These are phyloP conservation scores for Inga laurina DNA, from an alignment of 306 rosid species.

Conservation along the genomic window DNA sequence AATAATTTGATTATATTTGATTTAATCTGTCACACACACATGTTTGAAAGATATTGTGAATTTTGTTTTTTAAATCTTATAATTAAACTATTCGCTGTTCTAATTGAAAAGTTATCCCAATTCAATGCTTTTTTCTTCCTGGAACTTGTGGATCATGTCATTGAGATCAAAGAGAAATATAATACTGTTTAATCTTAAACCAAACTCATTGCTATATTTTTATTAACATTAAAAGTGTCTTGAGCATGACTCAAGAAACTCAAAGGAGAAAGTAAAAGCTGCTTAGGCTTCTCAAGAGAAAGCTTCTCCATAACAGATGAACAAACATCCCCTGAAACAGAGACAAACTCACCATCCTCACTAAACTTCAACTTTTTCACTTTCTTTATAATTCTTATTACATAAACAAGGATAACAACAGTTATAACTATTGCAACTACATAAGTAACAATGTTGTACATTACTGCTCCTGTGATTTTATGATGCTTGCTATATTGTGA, in stretches of 20 bases:
- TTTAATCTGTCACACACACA: too few species aligned
- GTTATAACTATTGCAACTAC: slow-evolving; percentile 67
- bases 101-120: too few species aligned
- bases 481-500: slow-evolving; percentile 75
- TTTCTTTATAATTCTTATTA: slow-evolving; percentile 65
- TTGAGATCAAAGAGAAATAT: neutral
- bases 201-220: slow-evolving; percentile 23
- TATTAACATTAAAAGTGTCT: neutral
- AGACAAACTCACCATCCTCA: slow-evolving; percentile 38
- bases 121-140: too few species aligned
- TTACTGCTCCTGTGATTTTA: slow-evolving; percentile 74
- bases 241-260: neutral
- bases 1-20: neutral
- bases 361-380: slow-evolving; percentile 52
- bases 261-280: slow-evolving; percentile 18
- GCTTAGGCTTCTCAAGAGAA: slow-evolving; percentile 55
- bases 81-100: too few species aligned
- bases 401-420: slow-evolving; percentile 71
- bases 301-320: slow-evolving; percentile 71
- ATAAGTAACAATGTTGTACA: slow-evolving; percentile 77
- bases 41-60: too few species aligned
- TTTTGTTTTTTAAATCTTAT: too few species aligned
- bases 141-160: too few species aligned
- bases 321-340: slow-evolving; percentile 39
- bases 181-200: slow-evolving; percentile 16